phyloP scores from a whole-genome alignment of 2,329 filamentous ascomycete species.

The Ascochyta koolunga region DNA sequence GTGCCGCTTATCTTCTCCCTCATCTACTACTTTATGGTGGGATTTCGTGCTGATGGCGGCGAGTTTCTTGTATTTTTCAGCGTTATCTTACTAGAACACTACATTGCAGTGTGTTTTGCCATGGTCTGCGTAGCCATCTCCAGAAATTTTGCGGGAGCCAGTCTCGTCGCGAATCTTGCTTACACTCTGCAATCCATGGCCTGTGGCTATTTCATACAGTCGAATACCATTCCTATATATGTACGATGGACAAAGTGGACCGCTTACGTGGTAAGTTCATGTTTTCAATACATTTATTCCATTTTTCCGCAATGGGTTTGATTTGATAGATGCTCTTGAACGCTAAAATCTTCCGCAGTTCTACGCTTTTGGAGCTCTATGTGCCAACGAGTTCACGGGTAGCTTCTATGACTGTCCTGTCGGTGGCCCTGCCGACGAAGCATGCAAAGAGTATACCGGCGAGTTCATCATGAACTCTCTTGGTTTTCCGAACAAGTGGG shows the following conservation, averaged over 20 bases:
- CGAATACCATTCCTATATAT: slow-evolving; percentile 74
- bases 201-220: slow-evolving; percentile 78
- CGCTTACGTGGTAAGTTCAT: slow-evolving; percentile 57
- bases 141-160: slow-evolving; percentile 72
- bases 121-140: slow-evolving; percentile 69
- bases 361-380: slow-evolving; percentile 74
- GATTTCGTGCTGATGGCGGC: slow-evolving; percentile 66
- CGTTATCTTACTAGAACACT: slow-evolving; percentile 72
- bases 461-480: slow-evolving; percentile 71
- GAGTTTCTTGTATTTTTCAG: slow-evolving; percentile 77
- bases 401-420: slow-evolving; percentile 76
- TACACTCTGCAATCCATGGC: slow-evolving; percentile 77
- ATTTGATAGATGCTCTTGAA: not conserved
- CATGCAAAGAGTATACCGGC: slow-evolving; percentile 72
- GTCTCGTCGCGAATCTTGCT: slow-evolving; percentile 72
- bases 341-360: slow-evolving; percentile 52
- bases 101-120: slow-evolving; percentile 74
- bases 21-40: slow-evolving; percentile 80
- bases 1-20: slow-evolving; percentile 73
- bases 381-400: slow-evolving; percentile 73
- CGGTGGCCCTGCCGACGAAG: slow-evolving; percentile 67
- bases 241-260: slow-evolving; percentile 78
- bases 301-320: not conserved
- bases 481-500: slow-evolving; percentile 71
- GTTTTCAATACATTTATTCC: not conserved